Evolutionary conservation across 2,329 filamentous ascomycete species (phyloP).

Genomic region (Cladobotryum mycophilum): DNA sequence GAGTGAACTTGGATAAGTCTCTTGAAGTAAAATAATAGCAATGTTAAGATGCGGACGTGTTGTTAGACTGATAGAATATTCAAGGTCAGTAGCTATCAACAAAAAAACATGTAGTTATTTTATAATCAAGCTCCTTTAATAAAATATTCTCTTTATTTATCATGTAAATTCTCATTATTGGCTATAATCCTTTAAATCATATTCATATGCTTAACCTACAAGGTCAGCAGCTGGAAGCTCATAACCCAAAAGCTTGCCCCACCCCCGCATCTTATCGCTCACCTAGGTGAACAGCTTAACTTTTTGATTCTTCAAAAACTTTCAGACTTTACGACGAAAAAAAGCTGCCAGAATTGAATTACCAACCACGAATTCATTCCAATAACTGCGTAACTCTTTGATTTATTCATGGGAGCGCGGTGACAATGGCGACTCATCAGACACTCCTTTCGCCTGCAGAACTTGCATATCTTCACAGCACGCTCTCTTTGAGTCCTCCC

Average conservation of each 20-base stretch:
- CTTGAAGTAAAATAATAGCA: no score
- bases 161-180: no score
- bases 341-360: slow-evolving; percentile 1
- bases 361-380: background rate
- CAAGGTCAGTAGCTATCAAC: no score
- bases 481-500: slow-evolving; percentile 73
- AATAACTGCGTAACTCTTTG: background rate
- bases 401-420: background rate
- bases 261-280: slow-evolving; percentile 26
- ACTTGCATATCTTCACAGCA: slow-evolving; percentile 88
- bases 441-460: slow-evolving; percentile 88
- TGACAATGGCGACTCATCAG: slow-evolving; percentile 57
- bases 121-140: no score
- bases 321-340: slow-evolving; percentile 1
- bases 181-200: no score
- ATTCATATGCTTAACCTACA: no score
- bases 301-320: slow-evolving; percentile 20
- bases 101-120: no score
- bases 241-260: background rate
- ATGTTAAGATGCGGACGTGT: no score
- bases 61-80: no score
- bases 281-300: slow-evolving; percentile 24
- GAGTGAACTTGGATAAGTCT: no score
- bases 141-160: no score
- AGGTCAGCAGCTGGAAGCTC: no score